phyloP scores from a whole-genome alignment of 345 rosid genomes.

The Dipteronia dyeriana region DNA sequence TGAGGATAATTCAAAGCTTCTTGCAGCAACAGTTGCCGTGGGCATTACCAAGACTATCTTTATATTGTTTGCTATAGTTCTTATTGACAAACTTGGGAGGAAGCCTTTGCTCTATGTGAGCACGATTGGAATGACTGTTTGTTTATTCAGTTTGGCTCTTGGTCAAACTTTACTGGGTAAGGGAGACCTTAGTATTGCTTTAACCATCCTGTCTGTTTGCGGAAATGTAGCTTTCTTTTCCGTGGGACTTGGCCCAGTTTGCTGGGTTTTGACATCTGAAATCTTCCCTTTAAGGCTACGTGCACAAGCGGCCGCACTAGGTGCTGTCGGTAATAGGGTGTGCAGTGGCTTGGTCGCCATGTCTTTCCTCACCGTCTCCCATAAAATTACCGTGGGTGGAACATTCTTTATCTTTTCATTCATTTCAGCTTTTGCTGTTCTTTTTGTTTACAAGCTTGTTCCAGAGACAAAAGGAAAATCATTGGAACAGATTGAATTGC shows the following conservation, averaged over 20 bases:
- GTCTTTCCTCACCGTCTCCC: conserved; percentile 73
- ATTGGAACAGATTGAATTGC: conserved; percentile 68
- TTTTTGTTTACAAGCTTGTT: conserved; percentile 57
- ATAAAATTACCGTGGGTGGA: conserved; percentile 63
- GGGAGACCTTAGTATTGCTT: conserved; percentile 44
- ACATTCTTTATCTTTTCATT: conserved; percentile 59
- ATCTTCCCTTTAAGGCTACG: conserved; percentile 75
- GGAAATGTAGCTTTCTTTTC: conserved; percentile 87
- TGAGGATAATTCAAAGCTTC: conserved; percentile 53
- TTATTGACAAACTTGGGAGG: conserved; percentile 68
- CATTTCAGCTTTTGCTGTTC: conserved; percentile 61
- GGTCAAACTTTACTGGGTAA: conserved; percentile 56
- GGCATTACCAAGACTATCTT: conserved; percentile 68
- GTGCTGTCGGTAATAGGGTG: conserved; percentile 76
- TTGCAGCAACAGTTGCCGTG: conserved; percentile 75
- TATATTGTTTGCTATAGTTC: conserved; percentile 65
- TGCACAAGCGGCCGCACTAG: conserved; percentile 81
- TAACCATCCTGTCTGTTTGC: conserved; percentile 59
- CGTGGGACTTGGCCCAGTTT: conserved; percentile 75
- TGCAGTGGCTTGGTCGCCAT: conserved; percentile 77
- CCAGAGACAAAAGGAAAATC: conserved; percentile 87
- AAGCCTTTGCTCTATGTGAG: conserved; percentile 80
- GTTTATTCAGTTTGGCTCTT: conserved; percentile 57
- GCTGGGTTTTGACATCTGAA: conserved; percentile 85
- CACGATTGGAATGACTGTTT: conserved; percentile 80